Percentiles rank a stretch among this genome's conserved stretches.
These are phyloP conservation scores for Rhizopogon vinicolor DNA, from an alignment of 768 basidiomycete genomes.

Conservation along the genomic window DNA sequence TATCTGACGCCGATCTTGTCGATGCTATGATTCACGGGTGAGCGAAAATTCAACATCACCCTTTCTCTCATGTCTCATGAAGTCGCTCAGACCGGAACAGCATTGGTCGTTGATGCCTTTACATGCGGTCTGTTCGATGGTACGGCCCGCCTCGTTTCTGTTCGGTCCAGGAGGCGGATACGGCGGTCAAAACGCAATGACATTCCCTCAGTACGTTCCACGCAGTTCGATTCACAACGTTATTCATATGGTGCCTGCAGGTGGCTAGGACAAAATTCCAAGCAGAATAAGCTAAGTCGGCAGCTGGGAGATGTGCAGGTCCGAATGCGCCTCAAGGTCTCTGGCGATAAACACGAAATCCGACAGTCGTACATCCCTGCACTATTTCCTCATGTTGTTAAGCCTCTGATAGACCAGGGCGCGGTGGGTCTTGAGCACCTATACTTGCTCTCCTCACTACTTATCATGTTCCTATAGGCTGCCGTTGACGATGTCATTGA, in stretches of 20 bases:
- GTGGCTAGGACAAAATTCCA: conserved; percentile 98
- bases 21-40: conserved; percentile 94
- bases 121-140: conserved; percentile 87
- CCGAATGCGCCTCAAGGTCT: conserved; percentile 91
- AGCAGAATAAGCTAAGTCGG: conserved; percentile 74
- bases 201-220: conserved; percentile 77
- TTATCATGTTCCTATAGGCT: conserved; percentile 40
- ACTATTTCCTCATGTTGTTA: conserved; percentile 76
- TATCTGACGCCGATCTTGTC: conserved; percentile 93
- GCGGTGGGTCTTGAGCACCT: conserved; percentile 47
- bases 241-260: conserved; percentile 33
- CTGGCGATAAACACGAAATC: conserved; percentile 86
- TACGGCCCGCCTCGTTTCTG: conserved; percentile 79
- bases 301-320: conserved; percentile 89
- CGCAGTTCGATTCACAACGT: background rate
- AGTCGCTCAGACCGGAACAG: conserved; percentile 70
- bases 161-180: conserved; percentile 72
- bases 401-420: conserved; percentile 72
- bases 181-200: conserved; percentile 60
- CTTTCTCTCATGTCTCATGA: background rate
- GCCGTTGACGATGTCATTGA: conserved; percentile 80
- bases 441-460: background rate
- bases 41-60: background rate
- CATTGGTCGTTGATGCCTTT: conserved; percentile 95
- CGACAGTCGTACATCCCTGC: conserved; percentile 89